Evolutionary conservation across 2,329 filamentous ascomycete species (phyloP).

Genomic region (Pseudogymnoascus sp.): DNA sequence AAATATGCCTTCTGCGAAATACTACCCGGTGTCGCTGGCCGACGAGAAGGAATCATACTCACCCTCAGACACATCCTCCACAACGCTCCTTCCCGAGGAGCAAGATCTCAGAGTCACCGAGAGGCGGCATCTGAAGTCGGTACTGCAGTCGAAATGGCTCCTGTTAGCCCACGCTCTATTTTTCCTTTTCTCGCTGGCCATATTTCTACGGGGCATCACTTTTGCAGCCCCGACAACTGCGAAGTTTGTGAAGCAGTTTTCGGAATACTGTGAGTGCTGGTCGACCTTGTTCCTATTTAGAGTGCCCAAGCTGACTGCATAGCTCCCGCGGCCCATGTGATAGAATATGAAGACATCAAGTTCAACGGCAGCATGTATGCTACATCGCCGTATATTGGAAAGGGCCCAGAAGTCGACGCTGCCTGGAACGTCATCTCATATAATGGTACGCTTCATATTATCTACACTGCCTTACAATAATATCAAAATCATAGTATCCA

Average conservation of each 20-base stretch:
- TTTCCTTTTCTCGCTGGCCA: conserved; percentile 10
- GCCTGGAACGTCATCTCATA: conserved; percentile 51
- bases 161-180: conserved; percentile 14
- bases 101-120: background rate
- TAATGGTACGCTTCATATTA: conserved; percentile 27
- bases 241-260: conserved; percentile 33
- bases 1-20: background rate
- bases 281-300: background rate
- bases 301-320: conserved; percentile 13
- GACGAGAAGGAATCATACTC: conserved; percentile 1
- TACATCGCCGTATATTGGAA: conserved; percentile 45
- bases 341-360: conserved; percentile 43
- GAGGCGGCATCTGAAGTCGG: background rate
- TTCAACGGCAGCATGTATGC: conserved; percentile 42
- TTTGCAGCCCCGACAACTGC: conserved; percentile 21
- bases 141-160: conserved; percentile 15
- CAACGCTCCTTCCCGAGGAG: background rate
- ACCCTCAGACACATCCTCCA: background rate
- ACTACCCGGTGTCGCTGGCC: conserved; percentile 1
- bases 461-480: too few relatives aligned
- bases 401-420: conserved; percentile 48
- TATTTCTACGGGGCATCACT: background rate
- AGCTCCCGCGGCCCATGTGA: conserved; percentile 42
- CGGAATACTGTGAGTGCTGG: conserved; percentile 37
- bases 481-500: background rate